These are phyloP conservation scores for Dothideomycetidae sp. DNA, from an alignment of 2,329 filamentous ascomycete species.

Conservation along the genomic window DNA sequence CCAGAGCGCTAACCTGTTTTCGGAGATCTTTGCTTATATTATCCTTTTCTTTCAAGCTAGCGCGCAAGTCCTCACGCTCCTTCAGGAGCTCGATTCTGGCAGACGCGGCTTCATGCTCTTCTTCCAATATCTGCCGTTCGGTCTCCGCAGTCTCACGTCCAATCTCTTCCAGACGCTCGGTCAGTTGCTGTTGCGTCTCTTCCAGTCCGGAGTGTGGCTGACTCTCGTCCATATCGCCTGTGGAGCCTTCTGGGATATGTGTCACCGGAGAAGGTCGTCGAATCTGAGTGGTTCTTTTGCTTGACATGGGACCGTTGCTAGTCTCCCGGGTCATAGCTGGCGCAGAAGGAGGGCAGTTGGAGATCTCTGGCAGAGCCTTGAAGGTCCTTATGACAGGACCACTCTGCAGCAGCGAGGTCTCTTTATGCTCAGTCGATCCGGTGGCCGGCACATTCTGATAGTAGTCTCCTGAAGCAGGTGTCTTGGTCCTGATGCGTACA, in stretches of 20 bases:
- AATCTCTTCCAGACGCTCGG: constrained; percentile 64
- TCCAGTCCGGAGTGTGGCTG: constrained; percentile 28
- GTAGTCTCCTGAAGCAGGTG: constrained; percentile 29
- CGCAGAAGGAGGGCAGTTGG: constrained; percentile 23
- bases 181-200: constrained; percentile 61
- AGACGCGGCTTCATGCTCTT: constrained; percentile 37
- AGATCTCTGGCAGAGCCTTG: constrained; percentile 10
- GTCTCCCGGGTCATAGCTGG: constrained; percentile 52
- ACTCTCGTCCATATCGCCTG: constrained; percentile 27
- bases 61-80: constrained; percentile 66
- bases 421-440: constrained; percentile 34
- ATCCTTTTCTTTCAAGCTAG: constrained; percentile 74
- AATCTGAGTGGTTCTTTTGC: constrained; percentile 54
- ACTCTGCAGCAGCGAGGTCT: constrained; percentile 16
- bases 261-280: constrained; percentile 54
- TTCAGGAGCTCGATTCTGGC: constrained; percentile 43
- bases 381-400: constrained; percentile 11
- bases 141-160: constrained; percentile 73
- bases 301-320: constrained; percentile 38
- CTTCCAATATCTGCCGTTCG: constrained; percentile 51
- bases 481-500: constrained; percentile 63
- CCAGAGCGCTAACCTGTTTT: constrained; percentile 63
- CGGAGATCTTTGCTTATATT: constrained; percentile 75
- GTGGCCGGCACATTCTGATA: constrained; percentile 27
- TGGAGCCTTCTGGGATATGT: constrained; percentile 22